Conservation (phyloP, 306 rosid species). For the Morella rubra region DNA sequence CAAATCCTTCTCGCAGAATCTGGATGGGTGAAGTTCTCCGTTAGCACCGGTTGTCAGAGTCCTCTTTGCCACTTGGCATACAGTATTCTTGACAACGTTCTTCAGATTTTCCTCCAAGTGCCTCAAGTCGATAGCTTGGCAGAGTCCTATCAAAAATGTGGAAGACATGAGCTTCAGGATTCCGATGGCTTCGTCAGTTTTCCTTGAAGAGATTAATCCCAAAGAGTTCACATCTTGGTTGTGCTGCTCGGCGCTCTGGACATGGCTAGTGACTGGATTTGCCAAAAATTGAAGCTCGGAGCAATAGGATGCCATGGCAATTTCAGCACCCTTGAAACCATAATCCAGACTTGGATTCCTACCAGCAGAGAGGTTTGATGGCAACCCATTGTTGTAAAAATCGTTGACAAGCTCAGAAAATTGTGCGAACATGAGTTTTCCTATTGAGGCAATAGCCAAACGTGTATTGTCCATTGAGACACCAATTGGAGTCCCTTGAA, state of each 20-base stretch:
- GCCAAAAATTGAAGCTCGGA: slow-evolving; percentile 83
- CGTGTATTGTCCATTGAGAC: slow-evolving; percentile 97
- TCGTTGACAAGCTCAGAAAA: slow-evolving; percentile 91
- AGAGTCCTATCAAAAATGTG: slow-evolving; percentile 69
- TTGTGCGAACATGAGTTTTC: slow-evolving; percentile 91
- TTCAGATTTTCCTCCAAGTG: slow-evolving; percentile 88
- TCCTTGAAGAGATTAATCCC: slow-evolving; percentile 78
- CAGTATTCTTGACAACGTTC: slow-evolving; percentile 57
- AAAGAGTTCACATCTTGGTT: slow-evolving; percentile 93
- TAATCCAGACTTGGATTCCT: slow-evolving; percentile 89
- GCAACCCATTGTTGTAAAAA: slow-evolving; percentile 79
- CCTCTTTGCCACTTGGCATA: slow-evolving; percentile 78
- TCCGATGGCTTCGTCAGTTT: slow-evolving; percentile 72
- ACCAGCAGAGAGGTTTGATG: slow-evolving; percentile 75
- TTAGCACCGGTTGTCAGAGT: slow-evolving; percentile 59
- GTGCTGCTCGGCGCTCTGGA: slow-evolving; percentile 91
- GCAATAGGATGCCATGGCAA: slow-evolving; percentile 94
- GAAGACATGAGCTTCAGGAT: slow-evolving; percentile 84
- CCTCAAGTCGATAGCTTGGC: slow-evolving; percentile 90
- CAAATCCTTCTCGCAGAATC: slow-evolving; percentile 81
- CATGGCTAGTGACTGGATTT: slow-evolving; percentile 86
- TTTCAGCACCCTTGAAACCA: slow-evolving; percentile 88
- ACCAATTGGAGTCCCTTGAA: slow-evolving; percentile 95
- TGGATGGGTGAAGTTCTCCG: slow-evolving; percentile 82
- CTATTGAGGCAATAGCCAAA: slow-evolving; percentile 80